Conservation (phyloP, 2,329 filamentous ascomycete genomes). For the Zalaria obscura region DNA sequence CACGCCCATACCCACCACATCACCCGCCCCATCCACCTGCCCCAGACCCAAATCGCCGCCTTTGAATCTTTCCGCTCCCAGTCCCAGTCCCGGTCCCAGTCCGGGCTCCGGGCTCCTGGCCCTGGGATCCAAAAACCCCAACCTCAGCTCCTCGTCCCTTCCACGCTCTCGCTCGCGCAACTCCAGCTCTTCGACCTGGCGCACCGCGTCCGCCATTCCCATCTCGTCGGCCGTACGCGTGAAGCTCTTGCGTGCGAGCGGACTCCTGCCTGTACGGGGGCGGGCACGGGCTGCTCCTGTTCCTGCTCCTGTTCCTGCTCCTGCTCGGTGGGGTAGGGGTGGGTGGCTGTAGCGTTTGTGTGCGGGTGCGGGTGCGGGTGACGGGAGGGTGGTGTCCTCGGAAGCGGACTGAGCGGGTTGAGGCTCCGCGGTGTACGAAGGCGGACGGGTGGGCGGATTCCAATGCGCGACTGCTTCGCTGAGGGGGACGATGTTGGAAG, state of each 20-base stretch:
- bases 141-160: background rate
- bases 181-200: constrained; percentile 3
- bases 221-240: constrained; percentile 10
- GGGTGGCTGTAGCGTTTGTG: constrained; percentile 5
- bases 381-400: constrained; percentile 2
- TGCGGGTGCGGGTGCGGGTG: background rate
- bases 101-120: constrained; percentile 1
- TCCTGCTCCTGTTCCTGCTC: background rate
- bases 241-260: constrained; percentile 31
- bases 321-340: constrained; percentile 1
- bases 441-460: background rate
- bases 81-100: too few species aligned
- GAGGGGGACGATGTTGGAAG: constrained; percentile 3
- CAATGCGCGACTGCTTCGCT: constrained; percentile 4
- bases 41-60: too few species aligned
- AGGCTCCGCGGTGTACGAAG: constrained; percentile 5
- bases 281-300: background rate
- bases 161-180: background rate
- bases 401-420: constrained; percentile 4
- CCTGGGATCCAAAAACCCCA: constrained; percentile 1
- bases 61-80: too few species aligned
- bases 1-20: too few species aligned
- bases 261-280: constrained; percentile 25
- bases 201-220: background rate
- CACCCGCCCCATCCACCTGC: too few species aligned